These are phyloP conservation scores for Tillandsia leiboldiana DNA, from an alignment of 176 grass and related monocot genomes.

Conservation along the genomic window DNA sequence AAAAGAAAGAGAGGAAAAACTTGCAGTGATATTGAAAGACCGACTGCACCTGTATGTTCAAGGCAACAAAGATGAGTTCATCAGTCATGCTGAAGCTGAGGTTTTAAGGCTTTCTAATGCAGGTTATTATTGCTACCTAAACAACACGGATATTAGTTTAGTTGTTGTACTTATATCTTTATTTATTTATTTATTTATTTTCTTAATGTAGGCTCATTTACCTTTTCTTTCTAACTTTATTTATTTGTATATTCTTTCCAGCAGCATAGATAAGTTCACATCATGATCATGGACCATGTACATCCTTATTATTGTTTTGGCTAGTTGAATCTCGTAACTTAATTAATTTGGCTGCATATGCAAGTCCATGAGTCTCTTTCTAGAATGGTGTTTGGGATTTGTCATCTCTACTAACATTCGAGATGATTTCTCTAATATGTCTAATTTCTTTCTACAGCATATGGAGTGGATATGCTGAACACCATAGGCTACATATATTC, in stretches of 20 bases:
- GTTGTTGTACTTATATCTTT: too few relatives aligned
- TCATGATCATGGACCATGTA: too few relatives aligned
- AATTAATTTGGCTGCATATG: too few relatives aligned
- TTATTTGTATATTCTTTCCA: too few relatives aligned
- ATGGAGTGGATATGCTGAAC: slow-evolving; percentile 88
- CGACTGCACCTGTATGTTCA: slow-evolving; percentile 65
- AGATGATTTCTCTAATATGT: too few relatives aligned
- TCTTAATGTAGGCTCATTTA: too few relatives aligned
- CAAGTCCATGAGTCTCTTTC: background rate
- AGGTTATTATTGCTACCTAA: slow-evolving; percentile 29
- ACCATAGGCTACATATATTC: slow-evolving; percentile 95
- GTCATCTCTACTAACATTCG: background rate
- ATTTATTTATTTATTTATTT: too few relatives aligned
- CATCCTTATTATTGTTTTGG: too few relatives aligned
- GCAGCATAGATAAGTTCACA: too few relatives aligned
- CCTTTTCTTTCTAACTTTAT: too few relatives aligned
- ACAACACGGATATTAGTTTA: too few relatives aligned
- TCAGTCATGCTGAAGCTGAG: slow-evolving; percentile 60
- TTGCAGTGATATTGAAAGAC: slow-evolving; percentile 71
- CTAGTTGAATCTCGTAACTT: too few relatives aligned
- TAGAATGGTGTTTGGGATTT: background rate
- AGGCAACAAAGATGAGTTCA: slow-evolving; percentile 71
- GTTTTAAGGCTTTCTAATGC: slow-evolving; percentile 79
- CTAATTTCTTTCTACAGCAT: slow-evolving; percentile 38
- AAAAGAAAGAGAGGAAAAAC: slow-evolving; percentile 89